Conservation (phyloP, 2,329 filamentous ascomycete genomes). For the Stemphylium beticola region DNA sequence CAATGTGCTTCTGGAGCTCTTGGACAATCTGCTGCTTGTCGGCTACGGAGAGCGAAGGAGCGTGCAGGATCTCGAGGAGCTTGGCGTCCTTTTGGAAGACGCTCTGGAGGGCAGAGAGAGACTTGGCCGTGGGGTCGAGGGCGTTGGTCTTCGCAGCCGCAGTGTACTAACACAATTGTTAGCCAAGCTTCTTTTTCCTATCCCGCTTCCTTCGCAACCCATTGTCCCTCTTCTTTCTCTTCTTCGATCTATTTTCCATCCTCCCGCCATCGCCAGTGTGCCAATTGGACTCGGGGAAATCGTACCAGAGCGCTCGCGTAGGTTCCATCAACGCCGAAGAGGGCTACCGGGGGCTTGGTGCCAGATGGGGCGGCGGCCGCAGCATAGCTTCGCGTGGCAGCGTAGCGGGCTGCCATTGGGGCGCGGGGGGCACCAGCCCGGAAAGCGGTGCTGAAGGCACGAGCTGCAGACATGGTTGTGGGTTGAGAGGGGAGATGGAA, state of each 20-base stretch:
- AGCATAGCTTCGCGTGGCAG: conserved; percentile 79
- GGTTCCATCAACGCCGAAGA: conserved; percentile 96
- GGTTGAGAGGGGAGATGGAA: conserved; percentile 46
- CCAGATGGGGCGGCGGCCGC: conserved; percentile 62
- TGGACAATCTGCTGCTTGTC: conserved; percentile 88
- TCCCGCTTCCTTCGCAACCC: background rate
- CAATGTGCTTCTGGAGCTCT: conserved; percentile 86
- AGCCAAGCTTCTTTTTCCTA: conserved; percentile 21
- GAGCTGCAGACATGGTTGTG: conserved; percentile 61
- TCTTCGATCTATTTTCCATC: conserved; percentile 18
- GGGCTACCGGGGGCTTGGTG: conserved; percentile 83
- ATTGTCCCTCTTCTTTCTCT: conserved; percentile 16
- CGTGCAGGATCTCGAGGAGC: conserved; percentile 74
- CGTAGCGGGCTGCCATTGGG: conserved; percentile 64
- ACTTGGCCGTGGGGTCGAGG: conserved; percentile 85
- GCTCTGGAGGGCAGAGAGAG: conserved; percentile 72
- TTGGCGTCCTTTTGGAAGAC: conserved; percentile 84
- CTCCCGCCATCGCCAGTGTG: conserved; percentile 18
- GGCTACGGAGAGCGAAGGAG: conserved; percentile 75
- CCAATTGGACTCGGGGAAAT: conserved; percentile 26
- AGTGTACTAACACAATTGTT: conserved; percentile 74
- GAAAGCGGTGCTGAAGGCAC: conserved; percentile 62
- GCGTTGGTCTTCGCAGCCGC: conserved; percentile 86
- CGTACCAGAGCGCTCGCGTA: conserved; percentile 98
- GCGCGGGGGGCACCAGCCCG: conserved; percentile 63